Base-by-base conservation (phyloP, 805 yeast species). In the Sugiyamaella americana region DNA sequence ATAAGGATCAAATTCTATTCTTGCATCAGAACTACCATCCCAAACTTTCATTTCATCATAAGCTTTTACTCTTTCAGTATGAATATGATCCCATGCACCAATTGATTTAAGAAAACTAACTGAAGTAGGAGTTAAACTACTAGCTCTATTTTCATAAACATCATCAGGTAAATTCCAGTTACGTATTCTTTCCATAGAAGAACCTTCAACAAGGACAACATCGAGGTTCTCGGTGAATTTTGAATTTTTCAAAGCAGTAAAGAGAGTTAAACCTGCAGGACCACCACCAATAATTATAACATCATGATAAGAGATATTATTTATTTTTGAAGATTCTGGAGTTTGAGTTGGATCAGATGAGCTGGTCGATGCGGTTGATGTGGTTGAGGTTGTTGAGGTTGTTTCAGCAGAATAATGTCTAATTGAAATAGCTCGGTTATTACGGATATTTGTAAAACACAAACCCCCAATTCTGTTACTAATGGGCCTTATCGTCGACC, bases 271-370 rank as follows among this genome's bases (percentile, higher is more conserved):
- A 0, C 98, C 98, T 1, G 98, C 98, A 1, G 98, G 96, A 0
- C 98, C 98, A 5, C 95, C 98, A 32, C 98, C 98, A 32, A 93
- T 84, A 45, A 93, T 84, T 5, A 87, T 81, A 18, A 93, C 77
- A 64, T 91, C 97, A 35, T 35, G 32, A 26, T 26, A 26, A 8
- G 32, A 26, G 8, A 26, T 13, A 26, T 26, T 26, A 13, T 26
- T 13, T 8, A 26, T 26, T 8, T 13, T 26, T 8, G 32, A 26
- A 26, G 32, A 13, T 26, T 26, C 32, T 26, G 32, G 11, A 8
- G 8, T 8, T 26, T 8, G 32, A 26, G 13, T 26, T 26, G 32
- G 32, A 26, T 13, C 32, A 26, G n/a, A n/a, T n/a, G n/a, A n/a
- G n/a, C n/a, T n/a, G n/a, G n/a, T n/a, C n/a, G n/a, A n/a, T n/a